Percentiles rank a stretch among this genome's conserved stretches.
These are phyloP conservation scores for Iris pallida DNA, from an alignment of 116 monocot genomes.

Conservation along the genomic window DNA sequence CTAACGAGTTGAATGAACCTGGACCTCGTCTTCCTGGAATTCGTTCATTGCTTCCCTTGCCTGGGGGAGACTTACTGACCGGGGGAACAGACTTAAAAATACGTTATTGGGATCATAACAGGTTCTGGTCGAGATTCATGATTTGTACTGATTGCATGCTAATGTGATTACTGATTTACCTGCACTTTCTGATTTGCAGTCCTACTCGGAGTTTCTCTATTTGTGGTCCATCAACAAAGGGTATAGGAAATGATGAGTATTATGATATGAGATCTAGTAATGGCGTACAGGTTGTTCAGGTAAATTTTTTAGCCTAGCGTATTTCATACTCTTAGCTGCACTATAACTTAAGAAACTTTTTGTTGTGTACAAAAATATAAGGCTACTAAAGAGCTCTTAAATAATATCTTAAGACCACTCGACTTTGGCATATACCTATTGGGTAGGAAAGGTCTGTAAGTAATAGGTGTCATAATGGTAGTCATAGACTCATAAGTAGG, in stretches of 20 bases:
- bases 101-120: constrained; percentile 81
- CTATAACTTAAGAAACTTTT: background rate
- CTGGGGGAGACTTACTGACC: constrained; percentile 80
- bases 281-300: constrained; percentile 93
- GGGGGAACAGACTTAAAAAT: constrained; percentile 92
- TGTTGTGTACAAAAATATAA: background rate
- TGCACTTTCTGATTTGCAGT: constrained; percentile 37
- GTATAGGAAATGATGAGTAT: constrained; percentile 52
- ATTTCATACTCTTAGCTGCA: background rate
- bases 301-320: constrained; percentile 14
- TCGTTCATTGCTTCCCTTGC: constrained; percentile 76
- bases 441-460: too few relatives aligned
- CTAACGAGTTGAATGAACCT: constrained; percentile 75
- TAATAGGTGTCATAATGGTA: too few relatives aligned
- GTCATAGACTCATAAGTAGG: too few relatives aligned
- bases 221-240: constrained; percentile 76
- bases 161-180: background rate
- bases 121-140: constrained; percentile 33
- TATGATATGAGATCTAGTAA: constrained; percentile 72
- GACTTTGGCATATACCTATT: background rate
- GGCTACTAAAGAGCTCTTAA: background rate
- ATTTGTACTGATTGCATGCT: background rate
- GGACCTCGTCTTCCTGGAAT: constrained; percentile 66
- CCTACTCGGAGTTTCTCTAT: constrained; percentile 69
- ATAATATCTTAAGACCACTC: background rate